Evolutionary conservation across 139 green algal species (phyloP).

Genomic region (Picochlorum costavermella): DNA sequence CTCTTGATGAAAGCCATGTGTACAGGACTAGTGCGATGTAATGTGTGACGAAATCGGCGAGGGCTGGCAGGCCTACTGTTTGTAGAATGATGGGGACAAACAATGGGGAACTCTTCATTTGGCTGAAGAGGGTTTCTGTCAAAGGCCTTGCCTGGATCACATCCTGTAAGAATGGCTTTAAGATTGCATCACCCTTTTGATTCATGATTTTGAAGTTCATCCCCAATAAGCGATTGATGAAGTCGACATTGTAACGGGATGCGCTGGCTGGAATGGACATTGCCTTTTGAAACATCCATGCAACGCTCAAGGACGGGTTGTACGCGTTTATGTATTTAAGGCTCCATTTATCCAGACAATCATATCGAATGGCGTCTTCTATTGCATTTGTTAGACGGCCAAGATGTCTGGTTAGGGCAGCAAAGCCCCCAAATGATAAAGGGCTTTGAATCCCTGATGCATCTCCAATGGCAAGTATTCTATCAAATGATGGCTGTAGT

Average conservation of each 20-base stretch:
- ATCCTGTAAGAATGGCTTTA: slow-evolving; percentile 88
- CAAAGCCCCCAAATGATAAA: slow-evolving; percentile 93
- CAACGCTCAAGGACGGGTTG: slow-evolving; percentile 48
- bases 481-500: slow-evolving; percentile 69
- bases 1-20: slow-evolving; percentile 8
- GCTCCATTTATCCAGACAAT: slow-evolving; percentile 16
- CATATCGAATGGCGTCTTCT: slow-evolving; percentile 14
- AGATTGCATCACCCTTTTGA: slow-evolving; percentile 50
- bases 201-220: slow-evolving; percentile 79
- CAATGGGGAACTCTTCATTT: slow-evolving; percentile 42
- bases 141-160: slow-evolving; percentile 71
- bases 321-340: slow-evolving; percentile 53
- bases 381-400: slow-evolving; percentile 40
- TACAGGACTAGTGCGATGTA: slow-evolving; percentile 44
- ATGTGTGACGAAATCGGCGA: slow-evolving; percentile 59
- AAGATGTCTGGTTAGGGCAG: slow-evolving; percentile 63
- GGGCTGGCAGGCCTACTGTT: slow-evolving; percentile 38
- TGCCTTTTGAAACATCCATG: slow-evolving; percentile 82
- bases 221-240: slow-evolving; percentile 71
- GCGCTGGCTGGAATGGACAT: slow-evolving; percentile 60
- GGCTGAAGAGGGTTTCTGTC: slow-evolving; percentile 31
- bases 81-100: slow-evolving; percentile 56
- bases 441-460: slow-evolving; percentile 87
- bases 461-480: slow-evolving; percentile 71
- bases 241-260: slow-evolving; percentile 26